Evolutionary conservation across 495 filamentous ascomycete genomes (phyloP).

Genomic region (Halenospora varia): DNA sequence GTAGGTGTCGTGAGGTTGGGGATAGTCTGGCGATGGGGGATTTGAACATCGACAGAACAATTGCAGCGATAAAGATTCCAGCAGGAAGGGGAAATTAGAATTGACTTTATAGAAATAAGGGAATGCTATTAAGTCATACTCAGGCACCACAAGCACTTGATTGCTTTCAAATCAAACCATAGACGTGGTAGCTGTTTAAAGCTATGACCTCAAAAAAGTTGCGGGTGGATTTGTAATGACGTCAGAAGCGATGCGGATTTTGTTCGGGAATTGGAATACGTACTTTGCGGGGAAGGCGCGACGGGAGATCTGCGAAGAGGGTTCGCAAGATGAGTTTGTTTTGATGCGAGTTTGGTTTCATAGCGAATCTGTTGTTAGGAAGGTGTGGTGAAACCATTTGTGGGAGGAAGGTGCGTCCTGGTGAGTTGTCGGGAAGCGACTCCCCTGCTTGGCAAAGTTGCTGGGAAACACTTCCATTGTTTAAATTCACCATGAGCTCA

Average conservation of each 20-base stretch:
- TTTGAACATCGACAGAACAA: slow-evolving; percentile 16
- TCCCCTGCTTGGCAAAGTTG: too few species aligned
- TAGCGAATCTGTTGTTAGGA: too few species aligned
- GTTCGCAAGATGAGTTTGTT: too few species aligned
- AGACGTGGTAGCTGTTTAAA: neutral
- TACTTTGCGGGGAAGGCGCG: neutral
- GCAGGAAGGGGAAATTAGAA: slow-evolving; percentile 1
- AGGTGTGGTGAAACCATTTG: too few species aligned
- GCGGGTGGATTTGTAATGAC: neutral
- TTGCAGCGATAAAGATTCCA: neutral
- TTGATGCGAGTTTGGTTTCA: too few species aligned
- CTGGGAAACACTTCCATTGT: too few species aligned
- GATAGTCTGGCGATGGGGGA: slow-evolving; percentile 10
- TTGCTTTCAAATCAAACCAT: slow-evolving; percentile 2
- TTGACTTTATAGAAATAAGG: neutral
- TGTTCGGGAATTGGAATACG: neutral
- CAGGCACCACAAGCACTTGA: too few species aligned
- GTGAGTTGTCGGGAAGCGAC: too few species aligned
- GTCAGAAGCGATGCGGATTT: neutral
- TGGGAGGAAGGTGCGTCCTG: too few species aligned
- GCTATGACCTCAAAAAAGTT: neutral
- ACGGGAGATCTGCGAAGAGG: neutral
- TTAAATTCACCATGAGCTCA: too few species aligned
- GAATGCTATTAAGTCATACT: too few species aligned
- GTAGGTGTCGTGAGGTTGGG: slow-evolving; percentile 21